phyloP scores from a whole-genome alignment of 169 alveolate species.

The Eimeria necatrix region DNA sequence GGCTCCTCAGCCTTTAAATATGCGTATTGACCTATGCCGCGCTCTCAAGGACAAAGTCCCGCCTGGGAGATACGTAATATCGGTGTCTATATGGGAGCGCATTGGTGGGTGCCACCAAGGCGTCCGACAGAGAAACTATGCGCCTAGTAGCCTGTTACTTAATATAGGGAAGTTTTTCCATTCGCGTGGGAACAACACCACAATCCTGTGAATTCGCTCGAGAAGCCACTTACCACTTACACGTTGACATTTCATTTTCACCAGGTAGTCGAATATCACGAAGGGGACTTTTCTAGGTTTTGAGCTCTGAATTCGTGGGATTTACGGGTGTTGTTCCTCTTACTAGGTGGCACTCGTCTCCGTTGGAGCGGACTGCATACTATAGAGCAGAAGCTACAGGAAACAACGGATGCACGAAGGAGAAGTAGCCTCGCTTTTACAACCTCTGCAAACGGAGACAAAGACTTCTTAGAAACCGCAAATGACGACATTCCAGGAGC shows the following conservation, averaged over 20 bases:
- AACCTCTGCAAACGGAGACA: not conserved
- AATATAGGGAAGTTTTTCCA: not conserved
- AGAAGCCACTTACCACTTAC: too few species aligned
- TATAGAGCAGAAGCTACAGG: slow-evolving; percentile 19
- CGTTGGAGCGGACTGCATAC: slow-evolving; percentile 42
- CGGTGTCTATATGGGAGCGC: slow-evolving; percentile 83
- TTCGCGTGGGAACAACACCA: too few species aligned
- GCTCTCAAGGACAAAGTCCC: slow-evolving; percentile 88
- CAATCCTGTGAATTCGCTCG: too few species aligned
- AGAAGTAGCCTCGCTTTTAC: not conserved
- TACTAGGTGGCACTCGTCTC: slow-evolving; percentile 66
- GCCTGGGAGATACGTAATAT: slow-evolving; percentile 84
- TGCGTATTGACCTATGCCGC: slow-evolving; percentile 84
- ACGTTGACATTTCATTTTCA: too few species aligned
- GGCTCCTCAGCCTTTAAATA: slow-evolving; percentile 80
- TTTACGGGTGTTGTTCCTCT: not conserved
- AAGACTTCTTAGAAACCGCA: not conserved
- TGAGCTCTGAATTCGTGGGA: not conserved
- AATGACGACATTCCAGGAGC: slow-evolving; percentile 17
- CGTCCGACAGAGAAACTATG: not conserved
- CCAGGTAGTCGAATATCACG: too few species aligned
- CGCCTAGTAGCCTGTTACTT: not conserved
- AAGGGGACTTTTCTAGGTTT: too few species aligned
- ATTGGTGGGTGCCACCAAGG: slow-evolving; percentile 51
- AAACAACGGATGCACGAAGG: not conserved